These are phyloP conservation scores for Beauveria sp. DNA, from an alignment of 2,329 filamentous ascomycete species.

Conservation along the genomic window DNA sequence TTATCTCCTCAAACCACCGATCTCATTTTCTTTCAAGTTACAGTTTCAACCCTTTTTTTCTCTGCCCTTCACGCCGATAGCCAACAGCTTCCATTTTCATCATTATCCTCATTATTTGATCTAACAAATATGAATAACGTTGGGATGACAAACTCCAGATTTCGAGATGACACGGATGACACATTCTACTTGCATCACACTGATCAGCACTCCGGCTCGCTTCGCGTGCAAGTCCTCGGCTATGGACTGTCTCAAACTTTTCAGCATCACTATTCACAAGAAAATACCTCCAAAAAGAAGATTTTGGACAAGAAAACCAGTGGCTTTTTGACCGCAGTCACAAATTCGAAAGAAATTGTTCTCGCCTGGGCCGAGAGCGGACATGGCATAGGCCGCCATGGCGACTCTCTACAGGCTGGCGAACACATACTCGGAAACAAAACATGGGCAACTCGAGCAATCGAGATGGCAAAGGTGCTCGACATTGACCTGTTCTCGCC, in stretches of 20 bases:
- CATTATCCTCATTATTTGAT: too few species aligned
- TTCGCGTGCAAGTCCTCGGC: background rate
- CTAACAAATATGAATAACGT: background rate
- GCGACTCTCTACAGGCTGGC: slow-evolving; percentile 22
- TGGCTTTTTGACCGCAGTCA: background rate
- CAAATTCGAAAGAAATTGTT: background rate
- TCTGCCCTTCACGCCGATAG: too few species aligned
- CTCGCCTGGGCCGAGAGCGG: slow-evolving; percentile 13
- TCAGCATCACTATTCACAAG: background rate
- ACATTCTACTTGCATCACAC: background rate
- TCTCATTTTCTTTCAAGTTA: too few species aligned
- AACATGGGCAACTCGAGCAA: slow-evolving; percentile 24
- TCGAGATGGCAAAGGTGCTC: slow-evolving; percentile 22
- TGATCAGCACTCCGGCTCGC: background rate
- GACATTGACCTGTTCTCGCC: slow-evolving; percentile 22
- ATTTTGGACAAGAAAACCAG: background rate
- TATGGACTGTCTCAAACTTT: background rate
- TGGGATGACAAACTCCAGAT: background rate
- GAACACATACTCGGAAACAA: slow-evolving; percentile 21
- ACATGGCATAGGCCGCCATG: slow-evolving; percentile 21
- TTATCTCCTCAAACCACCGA: too few species aligned
- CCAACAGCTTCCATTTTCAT: too few species aligned
- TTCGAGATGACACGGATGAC: background rate
- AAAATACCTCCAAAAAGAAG: background rate
- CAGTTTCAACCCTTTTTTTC: too few species aligned